Base-by-base conservation (phyloP, 2,329 filamentous ascomycete genomes). In the Myriosclerotinia duriaeana region DNA sequence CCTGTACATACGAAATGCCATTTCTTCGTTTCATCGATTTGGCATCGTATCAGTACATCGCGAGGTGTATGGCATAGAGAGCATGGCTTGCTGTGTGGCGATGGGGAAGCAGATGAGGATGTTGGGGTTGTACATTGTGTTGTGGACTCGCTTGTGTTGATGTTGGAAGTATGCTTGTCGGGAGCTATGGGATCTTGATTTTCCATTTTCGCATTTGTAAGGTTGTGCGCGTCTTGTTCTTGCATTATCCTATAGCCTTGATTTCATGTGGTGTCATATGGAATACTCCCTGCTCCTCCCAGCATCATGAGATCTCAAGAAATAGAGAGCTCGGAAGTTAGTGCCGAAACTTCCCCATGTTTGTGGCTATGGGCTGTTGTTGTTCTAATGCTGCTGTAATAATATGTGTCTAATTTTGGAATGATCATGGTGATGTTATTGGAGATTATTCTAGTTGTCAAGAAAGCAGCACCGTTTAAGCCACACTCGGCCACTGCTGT, bases 1-100 rank as follows among this genome's bases (percentile, higher is more conserved):
- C 56, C 65, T 6, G 68, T 68, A 54, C 66, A 71, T 6, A 71
- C 53, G 42, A 71, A 69, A 50, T 67, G 55, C 69, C 65, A 69
- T 61, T 67, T 69, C 34, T 53, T 46, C 2, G 66, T 68, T 11
- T 58, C 52, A 26, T 71, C 68, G n/a, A 68, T 66, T 52, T 69
- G 66, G 17, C 68, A 71, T 2, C 68, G 68, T n/a, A 71, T 64
- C 5, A 71, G 60, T 14, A 69, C 68, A 30, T 71, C 55, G 20
- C 65, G 53, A 8, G 62, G 65, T 5, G 20, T 61, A 11, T 69
- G 59, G 34, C 69, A 69, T 30, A 69, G 53, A 2, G 42, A 30
- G 50, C 69, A 71, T 26, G 59, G 65, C 38, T 71, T 71, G 62
- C 66, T 68, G 55, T 71, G 53, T 14, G 69, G 65, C 12, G 59